Evolutionary conservation across 805 yeast genomes (phyloP), one percentile per base, ranked within the genome.

Genomic region (Sugiyamaella marilandica): DNA sequence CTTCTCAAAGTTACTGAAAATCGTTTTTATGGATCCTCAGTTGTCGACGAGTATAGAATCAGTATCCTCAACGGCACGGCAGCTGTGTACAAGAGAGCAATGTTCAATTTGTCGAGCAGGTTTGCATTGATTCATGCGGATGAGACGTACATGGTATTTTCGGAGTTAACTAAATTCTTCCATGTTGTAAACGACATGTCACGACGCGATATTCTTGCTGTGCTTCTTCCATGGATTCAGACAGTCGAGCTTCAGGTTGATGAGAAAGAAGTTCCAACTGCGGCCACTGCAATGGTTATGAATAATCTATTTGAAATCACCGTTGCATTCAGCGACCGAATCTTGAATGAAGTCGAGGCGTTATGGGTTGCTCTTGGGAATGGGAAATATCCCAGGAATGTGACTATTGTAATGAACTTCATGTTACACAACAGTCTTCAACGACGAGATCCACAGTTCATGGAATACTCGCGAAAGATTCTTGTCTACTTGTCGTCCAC

Each of bases 281-380:
- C 68, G 2, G 72, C 68, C 1, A 72, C 80, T 1, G 66, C 76
- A 47, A 88, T 91, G 95, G 88, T 89, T 1, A 63, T 92, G 59
- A 80, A 79, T 56, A 90, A 91, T 57, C 70, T 92, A 51, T 81
- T 91, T 65, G 97, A 88, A 59, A 84, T 94, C 37, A 89, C 97
- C 0, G 81, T 89, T 35, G 81, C 81, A 54, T 87, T 84, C 60
- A 81, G 91, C 49, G 83, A 84, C 45, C 74, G 75, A 11, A 81
- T 88, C 59, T 87, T 88, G 43, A 85, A 85, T 61, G 98, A 90
- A 61, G 88, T 94, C 10, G 97, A 91, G 66, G 95, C 95, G 0
- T 69, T 94, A 19, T 94, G 99, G 99, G 89, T 87, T 4, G 92
- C 97, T 0, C 72, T 94, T n/a, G 96, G 95, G 1, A 81, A 79